phyloP scores from a whole-genome alignment of 768 basidiomycete genomes.

The Serpula lacrymans region DNA sequence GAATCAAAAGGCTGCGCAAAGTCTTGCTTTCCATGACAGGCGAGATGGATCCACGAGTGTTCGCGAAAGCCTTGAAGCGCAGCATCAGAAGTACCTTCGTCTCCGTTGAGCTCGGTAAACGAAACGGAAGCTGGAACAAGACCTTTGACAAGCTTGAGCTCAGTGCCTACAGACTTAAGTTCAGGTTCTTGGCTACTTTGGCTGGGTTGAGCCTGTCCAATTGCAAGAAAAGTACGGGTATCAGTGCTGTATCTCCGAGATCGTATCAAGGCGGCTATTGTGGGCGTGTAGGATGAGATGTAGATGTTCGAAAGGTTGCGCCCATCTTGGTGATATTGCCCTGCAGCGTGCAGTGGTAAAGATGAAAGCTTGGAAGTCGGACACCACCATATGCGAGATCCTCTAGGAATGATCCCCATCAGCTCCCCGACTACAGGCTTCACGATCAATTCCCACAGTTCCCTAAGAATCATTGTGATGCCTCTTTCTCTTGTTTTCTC shows the following conservation, averaged over 20 bases:
- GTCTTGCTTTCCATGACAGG: constrained; percentile 27
- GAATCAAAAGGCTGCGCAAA: constrained; percentile 22
- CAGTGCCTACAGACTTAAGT: constrained; percentile 13
- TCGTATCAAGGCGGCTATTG: constrained; percentile 24
- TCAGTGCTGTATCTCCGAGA: constrained; percentile 9
- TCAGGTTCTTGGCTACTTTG: not conserved
- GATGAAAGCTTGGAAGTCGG: constrained; percentile 27
- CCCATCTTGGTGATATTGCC: constrained; percentile 18
- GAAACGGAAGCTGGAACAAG: constrained; percentile 13
- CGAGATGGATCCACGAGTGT: constrained; percentile 28
- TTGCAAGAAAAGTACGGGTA: constrained; percentile 5
- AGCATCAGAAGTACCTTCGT: constrained; percentile 10
- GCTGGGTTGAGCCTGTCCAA: constrained; percentile 16
- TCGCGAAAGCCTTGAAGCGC: constrained; percentile 12
- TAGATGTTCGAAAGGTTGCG: constrained; percentile 13
- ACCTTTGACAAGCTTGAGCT: constrained; percentile 18
- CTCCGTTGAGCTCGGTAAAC: constrained; percentile 10
- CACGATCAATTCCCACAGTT: constrained; percentile 23
- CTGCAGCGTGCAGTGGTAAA: constrained; percentile 31
- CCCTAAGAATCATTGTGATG: constrained; percentile 11
- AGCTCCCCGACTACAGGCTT: constrained; percentile 16
- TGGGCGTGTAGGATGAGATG: constrained; percentile 34
- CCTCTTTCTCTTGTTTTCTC: constrained; percentile 20
- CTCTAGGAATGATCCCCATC: constrained; percentile 11
- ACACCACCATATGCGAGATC: constrained; percentile 31